These are phyloP conservation scores for Gentiana dahurica DNA, from an alignment of 257 asterid genomes.

Conservation along the genomic window DNA sequence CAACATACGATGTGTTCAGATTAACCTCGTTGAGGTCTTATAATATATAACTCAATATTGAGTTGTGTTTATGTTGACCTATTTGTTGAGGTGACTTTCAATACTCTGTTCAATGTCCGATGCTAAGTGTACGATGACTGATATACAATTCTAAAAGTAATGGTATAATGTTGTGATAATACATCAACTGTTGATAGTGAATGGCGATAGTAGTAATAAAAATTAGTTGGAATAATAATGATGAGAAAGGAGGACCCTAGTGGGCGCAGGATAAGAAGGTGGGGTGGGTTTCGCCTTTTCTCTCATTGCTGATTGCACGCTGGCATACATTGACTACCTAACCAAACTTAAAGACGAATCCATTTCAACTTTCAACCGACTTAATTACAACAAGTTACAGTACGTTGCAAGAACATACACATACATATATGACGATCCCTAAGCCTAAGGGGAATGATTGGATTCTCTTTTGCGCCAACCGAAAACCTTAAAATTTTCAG, in stretches of 20 bases:
- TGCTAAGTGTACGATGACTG: no score
- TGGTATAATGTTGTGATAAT: no score
- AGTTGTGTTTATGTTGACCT: no score
- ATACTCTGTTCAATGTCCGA: no score
- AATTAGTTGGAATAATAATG: slow-evolving; percentile 32
- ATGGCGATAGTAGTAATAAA: slow-evolving; percentile 13
- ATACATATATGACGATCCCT: slow-evolving; percentile 11
- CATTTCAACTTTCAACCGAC: neutral
- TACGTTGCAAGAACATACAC: neutral
- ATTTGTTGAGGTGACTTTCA: no score
- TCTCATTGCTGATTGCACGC: slow-evolving; percentile 36
- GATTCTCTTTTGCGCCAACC: slow-evolving; percentile 24
- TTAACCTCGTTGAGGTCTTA: no score
- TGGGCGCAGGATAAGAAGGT: slow-evolving; percentile 62
- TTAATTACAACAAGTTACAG: neutral
- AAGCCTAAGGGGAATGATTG: slow-evolving; percentile 29
- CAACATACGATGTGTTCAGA: no score
- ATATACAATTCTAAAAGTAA: no score
- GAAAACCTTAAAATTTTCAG: slow-evolving; percentile 36
- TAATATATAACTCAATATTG: no score
- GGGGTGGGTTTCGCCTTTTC: slow-evolving; percentile 58
- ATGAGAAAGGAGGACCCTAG: slow-evolving; percentile 45
- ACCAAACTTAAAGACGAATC: neutral
- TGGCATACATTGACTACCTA: slow-evolving; percentile 30
- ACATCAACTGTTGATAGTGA: neutral